These are phyloP conservation scores for Lepraria neglecta DNA, from an alignment of 495 filamentous ascomycete species.

Conservation along the genomic window DNA sequence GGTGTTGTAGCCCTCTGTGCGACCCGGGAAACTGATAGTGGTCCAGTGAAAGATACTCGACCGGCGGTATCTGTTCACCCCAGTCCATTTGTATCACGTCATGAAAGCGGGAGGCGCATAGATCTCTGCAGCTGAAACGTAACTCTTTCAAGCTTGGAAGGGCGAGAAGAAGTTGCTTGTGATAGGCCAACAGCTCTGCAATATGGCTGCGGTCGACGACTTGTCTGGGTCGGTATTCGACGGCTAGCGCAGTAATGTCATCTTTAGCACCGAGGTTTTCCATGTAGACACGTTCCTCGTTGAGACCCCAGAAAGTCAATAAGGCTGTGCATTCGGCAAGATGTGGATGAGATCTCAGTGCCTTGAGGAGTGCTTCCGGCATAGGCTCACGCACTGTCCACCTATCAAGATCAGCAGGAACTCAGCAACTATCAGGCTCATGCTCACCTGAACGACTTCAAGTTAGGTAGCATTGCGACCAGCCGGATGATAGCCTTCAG, in stretches of 20 bases:
- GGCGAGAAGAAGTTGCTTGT: background rate
- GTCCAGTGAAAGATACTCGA: slow-evolving; percentile 3
- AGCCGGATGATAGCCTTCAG: background rate
- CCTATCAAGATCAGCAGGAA: background rate
- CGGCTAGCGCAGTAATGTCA: background rate
- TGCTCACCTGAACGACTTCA: background rate
- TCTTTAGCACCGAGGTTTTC: background rate
- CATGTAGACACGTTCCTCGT: background rate
- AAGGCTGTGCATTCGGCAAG: slow-evolving; percentile 13
- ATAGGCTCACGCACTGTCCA: slow-evolving; percentile 3
- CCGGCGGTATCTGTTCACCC: background rate
- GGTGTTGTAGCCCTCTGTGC: background rate
- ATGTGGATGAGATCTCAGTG: background rate
- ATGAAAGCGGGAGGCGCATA: too few relatives aligned
- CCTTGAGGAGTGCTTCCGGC: background rate
- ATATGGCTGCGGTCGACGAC: background rate
- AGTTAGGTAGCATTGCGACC: background rate
- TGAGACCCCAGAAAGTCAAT: slow-evolving; percentile 1
- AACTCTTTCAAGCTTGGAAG: background rate
- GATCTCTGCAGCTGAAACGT: background rate
- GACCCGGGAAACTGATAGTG: background rate
- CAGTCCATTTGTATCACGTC: background rate
- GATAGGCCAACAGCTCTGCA: background rate
- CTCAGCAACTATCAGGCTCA: too few relatives aligned
- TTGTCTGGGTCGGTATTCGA: background rate